phyloP scores from a whole-genome alignment of 306 rosid species.

The Medicago lupulina region DNA sequence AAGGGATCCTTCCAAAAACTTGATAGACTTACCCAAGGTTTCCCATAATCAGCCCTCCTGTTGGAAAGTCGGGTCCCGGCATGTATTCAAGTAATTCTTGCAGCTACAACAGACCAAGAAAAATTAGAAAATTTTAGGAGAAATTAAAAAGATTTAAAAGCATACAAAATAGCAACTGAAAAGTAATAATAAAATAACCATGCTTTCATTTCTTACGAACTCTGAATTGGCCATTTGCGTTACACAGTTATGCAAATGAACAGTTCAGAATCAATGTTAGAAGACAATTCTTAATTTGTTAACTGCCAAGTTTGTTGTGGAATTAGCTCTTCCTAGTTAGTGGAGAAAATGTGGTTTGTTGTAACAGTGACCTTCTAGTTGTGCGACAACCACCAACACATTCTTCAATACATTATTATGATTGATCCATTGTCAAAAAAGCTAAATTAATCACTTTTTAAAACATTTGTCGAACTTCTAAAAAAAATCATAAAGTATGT shows the following conservation, averaged over 20 bases:
- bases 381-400: not conserved
- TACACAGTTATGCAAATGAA: slow-evolving; percentile 3
- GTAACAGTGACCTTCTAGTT: slow-evolving; percentile 2
- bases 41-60: slow-evolving; percentile 99
- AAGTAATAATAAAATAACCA: not conserved
- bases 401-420: not conserved
- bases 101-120: slow-evolving; percentile 58
- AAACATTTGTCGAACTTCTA: not conserved
- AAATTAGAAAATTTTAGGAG: slow-evolving; percentile 21
- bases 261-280: slow-evolving; percentile 1
- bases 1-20: slow-evolving; percentile 11
- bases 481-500: not conserved
- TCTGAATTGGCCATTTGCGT: not conserved
- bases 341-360: not conserved
- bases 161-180: slow-evolving; percentile 1
- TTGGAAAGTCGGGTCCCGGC: slow-evolving; percentile 99
- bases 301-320: slow-evolving; percentile 16
- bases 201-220: slow-evolving; percentile 6
- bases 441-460: not conserved
- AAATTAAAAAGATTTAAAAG: slow-evolving; percentile 6
- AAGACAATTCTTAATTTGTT: slow-evolving; percentile 20
- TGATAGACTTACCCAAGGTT: slow-evolving; percentile 76
- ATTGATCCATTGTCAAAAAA: not conserved
- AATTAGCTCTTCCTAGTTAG: not conserved
- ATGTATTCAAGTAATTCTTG: slow-evolving; percentile 99